These are phyloP conservation scores for Xerocomus brunneocitrinus DNA, from an alignment of 768 basidiomycete species.

Conservation along the genomic window DNA sequence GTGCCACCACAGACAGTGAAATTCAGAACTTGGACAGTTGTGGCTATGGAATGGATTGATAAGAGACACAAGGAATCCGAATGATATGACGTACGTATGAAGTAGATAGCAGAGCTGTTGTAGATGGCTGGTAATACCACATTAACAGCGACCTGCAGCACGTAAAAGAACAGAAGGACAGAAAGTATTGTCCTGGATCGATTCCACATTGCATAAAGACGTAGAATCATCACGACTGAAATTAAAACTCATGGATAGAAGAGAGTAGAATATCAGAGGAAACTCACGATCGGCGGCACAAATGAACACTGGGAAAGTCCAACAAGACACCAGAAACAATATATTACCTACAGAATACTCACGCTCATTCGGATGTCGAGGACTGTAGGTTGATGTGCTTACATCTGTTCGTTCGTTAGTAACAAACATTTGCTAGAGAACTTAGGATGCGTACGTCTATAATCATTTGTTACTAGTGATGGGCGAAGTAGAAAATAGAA, in stretches of 20 bases:
- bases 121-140: conserved; percentile 1
- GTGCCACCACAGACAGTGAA: not conserved
- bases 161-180: not conserved
- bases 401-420: not conserved
- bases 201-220: conserved; percentile 7
- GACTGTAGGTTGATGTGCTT: not conserved
- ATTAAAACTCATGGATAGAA: not conserved
- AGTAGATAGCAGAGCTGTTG: not conserved
- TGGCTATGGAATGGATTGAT: not conserved
- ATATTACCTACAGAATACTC: not conserved
- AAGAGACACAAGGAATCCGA: not conserved
- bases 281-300: not conserved
- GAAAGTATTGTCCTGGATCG: too few relatives aligned
- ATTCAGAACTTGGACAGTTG: not conserved
- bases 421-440: too few relatives aligned
- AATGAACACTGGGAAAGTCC: too few relatives aligned
- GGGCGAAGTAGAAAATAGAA: not conserved
- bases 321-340: not conserved
- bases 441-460: not conserved
- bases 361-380: not conserved
- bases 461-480: not conserved
- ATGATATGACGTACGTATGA: conserved; percentile 1
- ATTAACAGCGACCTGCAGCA: not conserved
- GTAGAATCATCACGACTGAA: conserved; percentile 15
- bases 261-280: too few relatives aligned